phyloP scores from a whole-genome alignment of 2,329 filamentous ascomycete species.

The Microdochium paspali region DNA sequence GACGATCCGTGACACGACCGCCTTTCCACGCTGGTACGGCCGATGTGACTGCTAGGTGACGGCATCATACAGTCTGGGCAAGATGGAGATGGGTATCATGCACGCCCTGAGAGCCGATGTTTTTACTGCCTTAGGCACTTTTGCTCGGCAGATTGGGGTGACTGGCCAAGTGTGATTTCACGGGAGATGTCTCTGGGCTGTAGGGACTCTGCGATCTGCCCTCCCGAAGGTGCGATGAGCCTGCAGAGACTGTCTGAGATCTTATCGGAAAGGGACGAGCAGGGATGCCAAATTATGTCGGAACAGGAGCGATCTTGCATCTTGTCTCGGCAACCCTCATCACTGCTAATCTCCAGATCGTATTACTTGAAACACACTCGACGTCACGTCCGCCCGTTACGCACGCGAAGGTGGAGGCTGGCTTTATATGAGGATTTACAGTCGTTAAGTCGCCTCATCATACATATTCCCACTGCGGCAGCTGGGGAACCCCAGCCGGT shows the following conservation, averaged over 20 bases:
- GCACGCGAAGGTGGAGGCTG: background rate
- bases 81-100: too few species aligned
- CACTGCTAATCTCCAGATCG: background rate
- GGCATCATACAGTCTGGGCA: background rate
- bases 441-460: too few species aligned
- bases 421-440: background rate
- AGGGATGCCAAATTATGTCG: background rate
- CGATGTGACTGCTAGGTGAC: conserved; percentile 45
- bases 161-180: background rate
- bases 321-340: background rate
- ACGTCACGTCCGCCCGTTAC: background rate
- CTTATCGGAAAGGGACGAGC: background rate
- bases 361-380: background rate
- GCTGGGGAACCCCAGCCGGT: too few species aligned
- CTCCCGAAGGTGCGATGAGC: background rate
- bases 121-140: too few species aligned
- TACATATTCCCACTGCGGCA: too few species aligned
- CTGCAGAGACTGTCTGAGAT: background rate
- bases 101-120: too few species aligned
- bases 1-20: conserved; percentile 76
- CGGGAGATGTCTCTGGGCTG: background rate
- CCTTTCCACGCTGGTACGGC: conserved; percentile 70
- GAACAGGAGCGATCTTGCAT: background rate
- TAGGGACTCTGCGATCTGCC: background rate
- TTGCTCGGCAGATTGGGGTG: too few species aligned